Percentiles rank a stretch among this genome's conserved stretches.
Conservation (phyloP, 73 alveolate species). For the Stentor roeselii region DNA sequence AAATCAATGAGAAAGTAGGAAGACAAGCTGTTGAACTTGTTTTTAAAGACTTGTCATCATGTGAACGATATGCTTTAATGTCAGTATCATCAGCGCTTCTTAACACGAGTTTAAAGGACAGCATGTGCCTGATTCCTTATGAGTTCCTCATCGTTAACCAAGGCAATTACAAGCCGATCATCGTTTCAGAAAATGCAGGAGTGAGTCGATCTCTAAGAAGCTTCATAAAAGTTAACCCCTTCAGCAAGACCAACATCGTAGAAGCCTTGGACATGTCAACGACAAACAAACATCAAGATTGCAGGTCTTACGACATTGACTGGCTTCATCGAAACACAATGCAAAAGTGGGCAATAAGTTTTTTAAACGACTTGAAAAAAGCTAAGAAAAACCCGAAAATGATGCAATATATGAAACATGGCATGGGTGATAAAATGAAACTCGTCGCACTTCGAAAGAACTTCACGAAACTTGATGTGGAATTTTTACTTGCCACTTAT, state of each 20-base stretch:
- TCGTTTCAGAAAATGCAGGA: conserved; percentile 63
- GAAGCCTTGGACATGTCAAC: neutral
- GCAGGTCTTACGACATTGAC: neutral
- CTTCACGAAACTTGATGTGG: neutral
- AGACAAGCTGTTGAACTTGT: neutral
- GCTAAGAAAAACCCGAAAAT: conserved; percentile 11
- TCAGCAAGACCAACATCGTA: neutral
- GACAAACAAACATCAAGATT: neutral
- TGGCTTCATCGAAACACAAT: neutral
- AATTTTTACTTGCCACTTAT: neutral
- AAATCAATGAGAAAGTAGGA: conserved; percentile 41
- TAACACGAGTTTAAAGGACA: conserved; percentile 50
- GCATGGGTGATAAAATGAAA: conserved; percentile 24
- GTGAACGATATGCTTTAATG: conserved; percentile 50
- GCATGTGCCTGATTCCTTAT: conserved; percentile 60
- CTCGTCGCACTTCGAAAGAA: neutral
- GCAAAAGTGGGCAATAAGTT: conserved; percentile 6
- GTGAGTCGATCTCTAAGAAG: conserved; percentile 55
- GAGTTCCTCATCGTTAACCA: conserved; percentile 39
- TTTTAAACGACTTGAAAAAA: neutral
- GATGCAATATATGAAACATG: conserved; percentile 11
- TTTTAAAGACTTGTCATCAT: conserved; percentile 35
- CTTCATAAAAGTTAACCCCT: conserved; percentile 54
- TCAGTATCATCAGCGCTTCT: conserved; percentile 35
- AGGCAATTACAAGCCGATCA: conserved; percentile 30